A percentile compares a stretch with the other conserved stretches of the same genome.
Conservation (phyloP, 2,329 filamentous ascomycete genomes). For the Gliomastix tumulicola region DNA sequence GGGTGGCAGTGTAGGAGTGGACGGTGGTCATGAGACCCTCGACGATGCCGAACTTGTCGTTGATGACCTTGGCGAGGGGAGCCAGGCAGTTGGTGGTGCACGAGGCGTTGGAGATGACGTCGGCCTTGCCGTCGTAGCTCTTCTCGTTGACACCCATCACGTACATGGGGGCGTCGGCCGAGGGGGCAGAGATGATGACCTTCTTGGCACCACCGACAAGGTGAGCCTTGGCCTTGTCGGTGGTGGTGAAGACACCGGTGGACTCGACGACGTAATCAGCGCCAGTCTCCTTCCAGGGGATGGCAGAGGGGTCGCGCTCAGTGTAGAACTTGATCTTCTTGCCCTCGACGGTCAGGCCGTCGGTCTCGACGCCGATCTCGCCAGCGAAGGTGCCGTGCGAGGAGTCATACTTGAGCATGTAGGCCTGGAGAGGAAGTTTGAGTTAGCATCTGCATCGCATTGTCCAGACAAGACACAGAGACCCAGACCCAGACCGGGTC, state of each 20-base stretch:
- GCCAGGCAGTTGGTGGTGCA: constrained; percentile 99
- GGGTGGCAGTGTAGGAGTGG: constrained; percentile 99
- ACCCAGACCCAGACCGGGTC: too few species aligned
- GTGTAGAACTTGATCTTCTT: constrained; percentile 93
- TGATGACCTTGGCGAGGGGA: constrained; percentile 96
- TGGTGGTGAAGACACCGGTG: constrained; percentile 98
- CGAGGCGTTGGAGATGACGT: constrained; percentile 97
- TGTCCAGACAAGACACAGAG: too few species aligned
- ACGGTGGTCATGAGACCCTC: constrained; percentile 99
- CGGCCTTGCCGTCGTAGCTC: constrained; percentile 81
- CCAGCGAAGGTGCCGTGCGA: constrained; percentile 97
- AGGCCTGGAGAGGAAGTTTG: constrained; percentile 67
- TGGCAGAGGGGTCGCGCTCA: constrained; percentile 81
- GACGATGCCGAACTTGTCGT: constrained; percentile 96
- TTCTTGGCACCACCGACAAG: constrained; percentile 97
- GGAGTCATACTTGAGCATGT: constrained; percentile 99
- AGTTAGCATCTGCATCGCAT: too few species aligned
- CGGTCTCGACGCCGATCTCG: constrained; percentile 64
- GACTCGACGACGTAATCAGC: constrained; percentile 96
- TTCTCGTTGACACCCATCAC: constrained; percentile 99
- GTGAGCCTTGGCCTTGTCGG: constrained; percentile 88
- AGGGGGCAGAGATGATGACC: constrained; percentile 89
- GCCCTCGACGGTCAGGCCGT: constrained; percentile 82
- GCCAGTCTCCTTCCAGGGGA: constrained; percentile 83
- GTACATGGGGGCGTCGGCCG: constrained; percentile 98